A percentile compares a stretch with the other conserved stretches of the same genome.
phyloP scores from a whole-genome alignment of 257 asterid genomes.

The Solanum megistacrolobum region DNA sequence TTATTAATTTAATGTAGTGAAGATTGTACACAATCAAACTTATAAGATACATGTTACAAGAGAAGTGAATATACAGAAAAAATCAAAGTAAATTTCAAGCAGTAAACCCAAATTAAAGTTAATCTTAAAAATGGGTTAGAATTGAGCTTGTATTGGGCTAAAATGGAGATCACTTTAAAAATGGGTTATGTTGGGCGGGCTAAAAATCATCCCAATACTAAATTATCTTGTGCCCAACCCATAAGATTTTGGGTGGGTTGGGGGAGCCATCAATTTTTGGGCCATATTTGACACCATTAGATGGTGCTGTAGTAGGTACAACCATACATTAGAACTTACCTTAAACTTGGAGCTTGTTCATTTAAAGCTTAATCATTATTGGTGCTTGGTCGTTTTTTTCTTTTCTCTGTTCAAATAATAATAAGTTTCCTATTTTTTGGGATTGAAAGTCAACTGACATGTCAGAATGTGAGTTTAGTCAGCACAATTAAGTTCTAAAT shows the following conservation, averaged over 20 bases:
- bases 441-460: background rate
- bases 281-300: background rate
- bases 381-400: background rate
- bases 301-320: background rate
- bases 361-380: background rate
- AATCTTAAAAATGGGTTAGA: background rate
- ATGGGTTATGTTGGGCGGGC: background rate
- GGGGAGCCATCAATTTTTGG: background rate
- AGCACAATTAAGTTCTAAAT: background rate
- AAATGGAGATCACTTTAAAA: background rate
- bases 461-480: background rate
- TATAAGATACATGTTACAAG: background rate
- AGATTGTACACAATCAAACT: background rate
- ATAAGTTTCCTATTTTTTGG: background rate
- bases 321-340: background rate
- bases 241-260: background rate
- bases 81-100: background rate
- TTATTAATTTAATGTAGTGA: background rate
- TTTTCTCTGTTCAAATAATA: background rate
- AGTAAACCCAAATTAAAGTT: background rate
- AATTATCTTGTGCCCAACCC: background rate
- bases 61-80: background rate
- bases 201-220: background rate
- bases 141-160: background rate
- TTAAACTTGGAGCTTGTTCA: background rate